Percentiles rank a stretch among this genome's conserved stretches.
These are phyloP conservation scores for Scenedesmus sp. DNA, from an alignment of 163 green algal genomes.

Conservation along the genomic window DNA sequence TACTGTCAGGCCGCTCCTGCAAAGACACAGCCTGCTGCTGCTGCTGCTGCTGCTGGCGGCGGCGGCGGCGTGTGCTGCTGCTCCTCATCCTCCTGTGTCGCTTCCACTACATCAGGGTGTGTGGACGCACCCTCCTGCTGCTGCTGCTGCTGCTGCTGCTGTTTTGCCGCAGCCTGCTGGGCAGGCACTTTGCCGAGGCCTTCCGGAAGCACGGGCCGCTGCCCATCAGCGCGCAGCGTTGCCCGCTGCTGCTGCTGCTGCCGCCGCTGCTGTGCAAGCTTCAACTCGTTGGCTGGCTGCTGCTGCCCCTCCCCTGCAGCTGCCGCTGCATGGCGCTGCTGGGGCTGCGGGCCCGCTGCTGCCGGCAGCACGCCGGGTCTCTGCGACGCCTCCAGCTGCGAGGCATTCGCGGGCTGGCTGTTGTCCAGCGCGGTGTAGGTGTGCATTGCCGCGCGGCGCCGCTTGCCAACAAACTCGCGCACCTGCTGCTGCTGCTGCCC, in stretches of 20 bases:
- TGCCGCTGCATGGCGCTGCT: background rate
- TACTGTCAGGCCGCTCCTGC: background rate
- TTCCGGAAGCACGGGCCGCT: too few relatives aligned
- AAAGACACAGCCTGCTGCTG: background rate
- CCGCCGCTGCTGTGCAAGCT: background rate
- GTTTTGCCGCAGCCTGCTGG: too few relatives aligned
- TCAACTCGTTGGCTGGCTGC: background rate
- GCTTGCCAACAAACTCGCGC: background rate
- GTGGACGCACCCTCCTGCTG: background rate
- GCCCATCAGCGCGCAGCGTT: too few relatives aligned
- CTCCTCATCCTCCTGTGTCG: background rate
- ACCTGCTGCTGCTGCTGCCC: background rate
- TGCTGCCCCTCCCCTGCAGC: background rate
- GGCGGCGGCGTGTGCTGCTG: background rate
- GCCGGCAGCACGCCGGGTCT: background rate
- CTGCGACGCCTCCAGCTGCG: background rate
- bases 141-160: background rate
- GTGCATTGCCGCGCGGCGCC: background rate
- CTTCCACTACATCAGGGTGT: background rate
- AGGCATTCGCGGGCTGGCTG: slow-evolving; percentile 1
- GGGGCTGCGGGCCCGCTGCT: background rate
- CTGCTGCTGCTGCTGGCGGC: background rate
- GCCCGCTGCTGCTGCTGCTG: background rate
- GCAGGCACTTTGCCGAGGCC: too few relatives aligned
- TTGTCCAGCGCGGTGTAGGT: slow-evolving; percentile 15